Conservation (phyloP, 2,329 filamentous ascomycete species). For the Lecanicillium sp. region DNA sequence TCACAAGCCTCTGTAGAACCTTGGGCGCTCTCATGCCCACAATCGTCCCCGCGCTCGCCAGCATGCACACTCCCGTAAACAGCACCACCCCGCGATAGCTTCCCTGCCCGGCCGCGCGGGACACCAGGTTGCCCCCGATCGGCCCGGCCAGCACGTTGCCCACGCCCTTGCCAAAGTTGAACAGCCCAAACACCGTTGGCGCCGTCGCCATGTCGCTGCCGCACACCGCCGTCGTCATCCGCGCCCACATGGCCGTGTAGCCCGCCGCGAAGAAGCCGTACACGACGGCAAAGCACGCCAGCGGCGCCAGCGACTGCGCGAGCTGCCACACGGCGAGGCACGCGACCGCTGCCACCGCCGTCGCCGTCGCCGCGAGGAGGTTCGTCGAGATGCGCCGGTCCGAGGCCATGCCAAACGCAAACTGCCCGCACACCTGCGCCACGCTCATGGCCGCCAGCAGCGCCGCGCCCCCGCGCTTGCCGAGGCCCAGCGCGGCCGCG, state of each 20-base stretch:
- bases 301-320: constrained; percentile 34
- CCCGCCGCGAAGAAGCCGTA: constrained; percentile 40
- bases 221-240: constrained; percentile 25
- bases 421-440: constrained; percentile 41
- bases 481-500: constrained; percentile 32
- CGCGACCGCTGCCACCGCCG: constrained; percentile 38
- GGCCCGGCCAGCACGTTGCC: constrained; percentile 28
- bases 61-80: constrained; percentile 7
- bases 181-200: constrained; percentile 23
- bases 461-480: constrained; percentile 34
- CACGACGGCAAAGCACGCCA: constrained; percentile 43
- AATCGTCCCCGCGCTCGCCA: constrained; percentile 7
- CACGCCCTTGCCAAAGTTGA: constrained; percentile 26
- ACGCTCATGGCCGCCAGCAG: constrained; percentile 45
- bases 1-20: too few relatives aligned
- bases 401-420: constrained; percentile 45
- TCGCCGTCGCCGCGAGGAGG: constrained; percentile 31
- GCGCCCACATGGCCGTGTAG: constrained; percentile 18
- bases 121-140: constrained; percentile 23
- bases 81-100: constrained; percentile 8
- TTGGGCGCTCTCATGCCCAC: too few relatives aligned
- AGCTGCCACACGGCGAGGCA: constrained; percentile 48
- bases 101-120: not conserved
- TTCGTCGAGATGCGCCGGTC: constrained; percentile 31
- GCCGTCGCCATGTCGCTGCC: constrained; percentile 23